A percentile compares a stretch with the other conserved stretches of the same genome.
phyloP scores from a whole-genome alignment of 164 flowering plant genomes.

The Malania oleifera region DNA sequence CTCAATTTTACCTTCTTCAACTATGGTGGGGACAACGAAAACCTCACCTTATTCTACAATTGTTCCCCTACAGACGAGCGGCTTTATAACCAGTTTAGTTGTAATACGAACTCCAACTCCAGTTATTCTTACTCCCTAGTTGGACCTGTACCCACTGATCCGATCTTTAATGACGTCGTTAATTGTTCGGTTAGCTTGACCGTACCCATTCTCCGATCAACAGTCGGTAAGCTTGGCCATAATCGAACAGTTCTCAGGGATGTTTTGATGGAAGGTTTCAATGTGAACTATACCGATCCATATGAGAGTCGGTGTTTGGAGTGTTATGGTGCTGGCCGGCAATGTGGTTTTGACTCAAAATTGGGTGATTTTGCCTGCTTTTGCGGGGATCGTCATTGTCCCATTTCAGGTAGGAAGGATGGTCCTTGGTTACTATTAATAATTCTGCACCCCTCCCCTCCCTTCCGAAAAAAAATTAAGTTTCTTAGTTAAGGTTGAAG shows the following conservation, averaged over 20 bases:
- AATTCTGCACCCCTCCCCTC: too few relatives aligned
- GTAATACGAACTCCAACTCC: constrained; percentile 6
- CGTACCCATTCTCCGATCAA: constrained; percentile 15
- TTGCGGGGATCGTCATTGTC: constrained; percentile 26
- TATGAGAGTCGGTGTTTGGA: constrained; percentile 15
- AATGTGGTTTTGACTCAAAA: constrained; percentile 26
- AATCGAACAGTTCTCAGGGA: constrained; percentile 17
- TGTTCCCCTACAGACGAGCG: constrained; percentile 7
- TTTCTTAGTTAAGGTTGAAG: not conserved
- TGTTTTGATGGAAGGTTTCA: constrained; percentile 32
- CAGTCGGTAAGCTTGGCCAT: constrained; percentile 4
- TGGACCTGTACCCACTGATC: constrained; percentile 31
- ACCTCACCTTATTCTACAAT: constrained; percentile 15
- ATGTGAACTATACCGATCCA: constrained; percentile 24
- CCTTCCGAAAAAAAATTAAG: too few relatives aligned
- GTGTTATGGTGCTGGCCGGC: constrained; percentile 20
- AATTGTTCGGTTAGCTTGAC: constrained; percentile 12
- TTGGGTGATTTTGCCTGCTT: constrained; percentile 15
- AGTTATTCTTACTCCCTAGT: constrained; percentile 16
- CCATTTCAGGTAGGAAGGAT: constrained; percentile 16
- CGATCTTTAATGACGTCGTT: constrained; percentile 10
- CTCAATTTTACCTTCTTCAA: constrained; percentile 11
- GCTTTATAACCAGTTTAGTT: constrained; percentile 18
- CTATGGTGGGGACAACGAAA: not conserved
- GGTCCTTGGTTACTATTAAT: too few relatives aligned